Evolutionary conservation across 192 early-diverging fungal species (phyloP), one percentile per base, ranked within the genome.

Genomic region (Coemansia sp.): DNA sequence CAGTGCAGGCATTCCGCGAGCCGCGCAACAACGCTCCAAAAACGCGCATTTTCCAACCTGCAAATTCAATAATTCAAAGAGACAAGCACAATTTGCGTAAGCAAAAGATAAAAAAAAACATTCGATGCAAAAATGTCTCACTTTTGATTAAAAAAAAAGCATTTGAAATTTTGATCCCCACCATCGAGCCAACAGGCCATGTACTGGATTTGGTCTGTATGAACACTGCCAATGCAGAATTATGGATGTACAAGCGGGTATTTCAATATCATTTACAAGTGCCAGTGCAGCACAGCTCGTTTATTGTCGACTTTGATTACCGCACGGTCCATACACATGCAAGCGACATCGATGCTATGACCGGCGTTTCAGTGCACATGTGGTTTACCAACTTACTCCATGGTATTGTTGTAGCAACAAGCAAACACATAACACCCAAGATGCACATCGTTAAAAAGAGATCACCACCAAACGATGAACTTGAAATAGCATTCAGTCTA

Each of bases 281-380:
- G 2, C 25, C 38, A 1, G 51, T 54, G 11, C 59, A 35, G 31
- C 53, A 22, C 11, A 47, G 48, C 16, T 56, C 62, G 2, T 75
- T 48, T 30, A 64, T 75, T n/a, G 52, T 75, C 47, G 61, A 75
- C 31, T 62, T 75, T 40, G 35, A 40, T 16, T 11, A 60, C 30
- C 62, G 64, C 30, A 38, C 54, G 8, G 28, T 14, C 55, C 54
- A 66, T 7, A 33, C 33, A 4, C 23, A 52, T 27, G 38, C 38
- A 1, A 10, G 16, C 22, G 44, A 62, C 44, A 3, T 42, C 18
- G 31, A 38, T 2, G 33, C 56, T 19, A 32, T 68, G 23, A 19
- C 38, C 6, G 29, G 54, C 8, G 52, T 75, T 6, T 14, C 46
- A 1, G 66, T 69, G 9, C 19, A 56, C 24, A 32, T 60, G 10